Evolutionary conservation across 169 alveolate genomes (phyloP), one percentile per base, ranked within the genome.

Genomic region (Condylostoma magnum): DNA sequence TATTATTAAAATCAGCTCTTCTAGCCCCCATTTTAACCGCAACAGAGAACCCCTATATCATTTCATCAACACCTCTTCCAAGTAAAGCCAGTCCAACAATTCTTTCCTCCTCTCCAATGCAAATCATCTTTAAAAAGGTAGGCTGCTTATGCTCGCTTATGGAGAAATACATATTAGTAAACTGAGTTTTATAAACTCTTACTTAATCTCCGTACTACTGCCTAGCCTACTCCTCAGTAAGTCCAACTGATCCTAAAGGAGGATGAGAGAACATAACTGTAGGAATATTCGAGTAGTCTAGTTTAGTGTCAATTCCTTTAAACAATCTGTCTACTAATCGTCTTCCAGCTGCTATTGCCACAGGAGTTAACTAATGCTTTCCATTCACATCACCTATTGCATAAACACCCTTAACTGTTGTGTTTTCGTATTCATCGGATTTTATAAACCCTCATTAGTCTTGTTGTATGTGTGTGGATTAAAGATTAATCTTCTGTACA

Each of bases 301-400:
- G 85, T 43, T 76, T 77, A 10, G 77, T 70, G n/a, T 55, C 72
- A 44, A 79, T 56, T 33, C 80, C 82, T 52, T 37, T 47, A 71
- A 92, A 97, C 8, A 97, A 63, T 57, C 98, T 90, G 52, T 91
- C 97, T 6, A 97, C 92, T 38, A 97, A 80, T 30, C 88, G 90
- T 71, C 98, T 91, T 25, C 99, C 99, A 2, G 97, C 97, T 22
- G 91, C 95, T 28, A 94, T 94, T 10, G 98, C 99, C 36, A 93
- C 95, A 1, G 99, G 98, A 22, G 99, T 94, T 44, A 97, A 69
- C 73, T 93, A 91, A 53, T 80, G 72, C 72, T 67, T 57, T 15
- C 83, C 68, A 63, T 76, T 73, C 50, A 72, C 85, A 77, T 85
- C 93, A 2, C 95, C 95, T 18, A 89, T 38, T 34, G 95, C 90